A percentile compares a stretch with the other conserved stretches of the same genome.
Evolutionary conservation across 2,329 filamentous ascomycete genomes (phyloP).

Genomic region (Hirsutella thompsonii): DNA sequence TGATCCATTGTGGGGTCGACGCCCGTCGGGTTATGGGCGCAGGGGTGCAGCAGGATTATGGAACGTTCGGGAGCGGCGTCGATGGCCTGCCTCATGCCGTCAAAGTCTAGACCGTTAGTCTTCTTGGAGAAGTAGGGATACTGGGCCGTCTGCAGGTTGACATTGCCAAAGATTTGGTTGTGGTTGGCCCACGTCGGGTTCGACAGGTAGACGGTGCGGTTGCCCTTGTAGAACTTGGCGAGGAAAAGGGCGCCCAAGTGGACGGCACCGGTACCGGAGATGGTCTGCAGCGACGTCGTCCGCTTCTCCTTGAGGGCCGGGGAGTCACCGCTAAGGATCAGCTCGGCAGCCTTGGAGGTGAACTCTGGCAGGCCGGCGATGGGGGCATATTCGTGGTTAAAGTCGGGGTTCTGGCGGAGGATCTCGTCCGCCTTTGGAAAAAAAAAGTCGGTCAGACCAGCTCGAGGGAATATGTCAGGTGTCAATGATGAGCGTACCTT

Average conservation of each 20-base stretch:
- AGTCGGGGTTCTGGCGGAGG: constrained; percentile 72
- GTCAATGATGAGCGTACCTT: constrained; percentile 48
- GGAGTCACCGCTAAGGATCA: constrained; percentile 71
- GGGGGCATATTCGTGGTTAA: constrained; percentile 97
- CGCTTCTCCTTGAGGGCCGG: constrained; percentile 77
- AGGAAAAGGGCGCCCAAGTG: constrained; percentile 93
- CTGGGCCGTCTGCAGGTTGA: constrained; percentile 60
- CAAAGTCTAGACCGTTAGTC: constrained; percentile 85
- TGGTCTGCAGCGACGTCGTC: constrained; percentile 73
- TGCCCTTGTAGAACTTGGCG: constrained; percentile 71
- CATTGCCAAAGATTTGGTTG: constrained; percentile 95
- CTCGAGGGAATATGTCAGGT: constrained; percentile 1
- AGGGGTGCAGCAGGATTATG: constrained; percentile 85
- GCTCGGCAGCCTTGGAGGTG: constrained; percentile 79
- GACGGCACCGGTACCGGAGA: constrained; percentile 92
- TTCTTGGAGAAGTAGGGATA: constrained; percentile 92
- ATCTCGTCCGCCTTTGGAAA: constrained; percentile 68
- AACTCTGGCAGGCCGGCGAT: constrained; percentile 82
- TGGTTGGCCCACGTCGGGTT: constrained; percentile 98
- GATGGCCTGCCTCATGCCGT: constrained; percentile 68
- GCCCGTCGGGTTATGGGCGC: constrained; percentile 95
- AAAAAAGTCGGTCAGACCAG: constrained; percentile 11
- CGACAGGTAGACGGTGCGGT: constrained; percentile 75
- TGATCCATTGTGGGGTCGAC: constrained; percentile 90
- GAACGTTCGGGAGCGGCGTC: constrained; percentile 61